Evolutionary conservation across 2,329 filamentous ascomycete genomes (phyloP), one percentile per base, ranked within the genome.

Genomic region (Keithomyces neogunnii): DNA sequence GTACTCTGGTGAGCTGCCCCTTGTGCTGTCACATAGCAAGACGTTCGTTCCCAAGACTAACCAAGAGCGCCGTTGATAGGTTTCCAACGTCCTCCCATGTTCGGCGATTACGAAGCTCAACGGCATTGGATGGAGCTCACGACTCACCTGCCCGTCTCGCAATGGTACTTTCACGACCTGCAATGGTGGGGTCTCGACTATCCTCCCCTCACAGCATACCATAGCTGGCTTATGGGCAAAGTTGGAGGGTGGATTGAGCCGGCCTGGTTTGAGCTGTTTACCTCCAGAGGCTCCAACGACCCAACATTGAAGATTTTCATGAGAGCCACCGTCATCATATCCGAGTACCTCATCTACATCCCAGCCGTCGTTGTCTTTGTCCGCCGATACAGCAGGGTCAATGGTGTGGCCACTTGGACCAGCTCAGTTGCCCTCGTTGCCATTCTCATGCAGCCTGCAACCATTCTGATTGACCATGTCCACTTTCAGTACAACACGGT

Each of bases 71-170:
- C 29, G 4, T 45, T 32, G n/a, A 13, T 11, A 90, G 88, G 92
- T 51, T 88, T 85, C 62, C 75, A 85, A 53, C 82, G 81, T 54
- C 91, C 91, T 36, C 93, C 93, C 5, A 90, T 96, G 83, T 88
- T 91, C 64, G 93, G 93, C 58, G 93, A 99, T 69, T 99, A 96
- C 70, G 93, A 99, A 73, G 93, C 95, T 3, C 93, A 99, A 68
- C 77, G 93, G 60, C 93, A 99, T 69, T 99, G 93, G 93, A 96
- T 99, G 91, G 93, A 99, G 65, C 76, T 99, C 57, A 96, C 93
- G 2, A 88, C 82, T 7, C 82, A 96, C 53, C 75, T 99, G 2
- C 93, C 93, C 11, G 77, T 95, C 38, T 93, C 89, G 9, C 87
- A 93, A 67, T 99, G 95, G 93, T 99, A 99, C 69, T 96, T 95